Conservation (phyloP, 192 early-diverging fungal species). For the Umbelopsis ramanniana region DNA sequence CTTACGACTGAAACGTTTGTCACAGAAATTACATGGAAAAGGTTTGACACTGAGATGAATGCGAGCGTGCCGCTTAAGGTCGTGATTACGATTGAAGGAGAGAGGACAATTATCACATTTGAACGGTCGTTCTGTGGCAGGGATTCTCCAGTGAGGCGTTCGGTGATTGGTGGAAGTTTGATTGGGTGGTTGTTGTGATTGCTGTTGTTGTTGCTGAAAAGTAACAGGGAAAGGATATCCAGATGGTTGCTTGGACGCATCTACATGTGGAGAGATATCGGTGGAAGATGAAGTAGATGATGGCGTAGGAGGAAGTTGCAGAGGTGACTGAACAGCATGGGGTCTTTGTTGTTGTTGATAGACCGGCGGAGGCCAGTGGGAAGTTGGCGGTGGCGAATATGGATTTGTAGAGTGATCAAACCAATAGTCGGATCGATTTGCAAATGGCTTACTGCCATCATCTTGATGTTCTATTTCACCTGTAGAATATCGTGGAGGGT, state of each 20-base stretch:
- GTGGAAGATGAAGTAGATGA: slow-evolving; percentile 13
- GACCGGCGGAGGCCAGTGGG: neutral
- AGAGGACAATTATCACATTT: slow-evolving; percentile 21
- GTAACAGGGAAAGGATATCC: slow-evolving; percentile 15
- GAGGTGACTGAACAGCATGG: slow-evolving; percentile 6
- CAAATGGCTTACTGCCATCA: neutral
- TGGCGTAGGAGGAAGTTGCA: neutral
- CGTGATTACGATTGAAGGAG: slow-evolving; percentile 71
- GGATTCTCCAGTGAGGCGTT: slow-evolving; percentile 23
- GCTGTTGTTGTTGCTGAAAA: slow-evolving; percentile 9
- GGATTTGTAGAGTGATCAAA: slow-evolving; percentile 3
- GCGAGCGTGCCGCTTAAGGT: slow-evolving; percentile 75
- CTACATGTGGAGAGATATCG: slow-evolving; percentile 11
- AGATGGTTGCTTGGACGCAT: slow-evolving; percentile 10
- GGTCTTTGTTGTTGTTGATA: slow-evolving; percentile 22
- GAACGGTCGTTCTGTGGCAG: slow-evolving; percentile 27
- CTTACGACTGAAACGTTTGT: slow-evolving; percentile 73
- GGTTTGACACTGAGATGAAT: slow-evolving; percentile 78
- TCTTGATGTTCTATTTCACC: neutral
- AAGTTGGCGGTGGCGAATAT: slow-evolving; percentile 3
- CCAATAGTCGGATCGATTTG: slow-evolving; percentile 9
- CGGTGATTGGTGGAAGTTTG: neutral
- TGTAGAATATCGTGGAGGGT: neutral
- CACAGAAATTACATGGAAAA: slow-evolving; percentile 71
- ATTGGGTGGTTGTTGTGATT: neutral